phyloP scores from a whole-genome alignment of 441 rosid genomes.

The Jatropha podagrica region DNA sequence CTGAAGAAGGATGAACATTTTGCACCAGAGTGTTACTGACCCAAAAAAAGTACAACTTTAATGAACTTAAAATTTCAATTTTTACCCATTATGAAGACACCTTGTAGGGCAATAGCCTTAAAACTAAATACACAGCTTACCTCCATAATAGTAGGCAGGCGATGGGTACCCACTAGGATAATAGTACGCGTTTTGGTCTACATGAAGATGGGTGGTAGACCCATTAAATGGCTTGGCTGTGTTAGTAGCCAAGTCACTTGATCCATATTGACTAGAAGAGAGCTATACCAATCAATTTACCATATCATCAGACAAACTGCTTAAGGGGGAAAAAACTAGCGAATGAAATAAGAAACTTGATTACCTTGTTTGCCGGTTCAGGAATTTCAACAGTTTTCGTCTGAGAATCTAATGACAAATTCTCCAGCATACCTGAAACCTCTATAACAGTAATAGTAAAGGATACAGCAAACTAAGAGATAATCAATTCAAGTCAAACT shows the following conservation, averaged over 20 bases:
- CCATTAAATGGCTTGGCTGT: constrained; percentile 18
- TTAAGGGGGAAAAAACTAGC: neutral
- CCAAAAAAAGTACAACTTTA: neutral
- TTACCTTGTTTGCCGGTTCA: constrained; percentile 69
- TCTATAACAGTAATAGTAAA: constrained; percentile 52
- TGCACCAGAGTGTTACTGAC: neutral
- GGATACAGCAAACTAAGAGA: constrained; percentile 29
- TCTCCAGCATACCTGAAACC: constrained; percentile 73
- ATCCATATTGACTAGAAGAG: constrained; percentile 52
- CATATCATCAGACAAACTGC: neutral
- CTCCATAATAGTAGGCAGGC: constrained; percentile 39
- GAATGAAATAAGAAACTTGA: neutral
- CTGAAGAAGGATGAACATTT: constrained; percentile 11
- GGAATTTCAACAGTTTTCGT: constrained; percentile 54
- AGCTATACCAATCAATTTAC: constrained; percentile 33
- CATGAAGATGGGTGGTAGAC: constrained; percentile 13
- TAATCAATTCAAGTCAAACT: neutral
- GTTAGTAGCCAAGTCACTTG: constrained; percentile 35
- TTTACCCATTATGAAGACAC: neutral
- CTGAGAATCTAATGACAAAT: constrained; percentile 71
- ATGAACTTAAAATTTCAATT: neutral
- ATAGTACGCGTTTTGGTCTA: constrained; percentile 49
- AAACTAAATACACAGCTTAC: constrained; percentile 25
- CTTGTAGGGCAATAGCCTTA: neutral
- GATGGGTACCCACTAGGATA: constrained; percentile 42